Evolutionary conservation across 1,284 basidiomycete genomes (phyloP), one percentile per base, ranked within the genome.

Genomic region (Mycena sp.): DNA sequence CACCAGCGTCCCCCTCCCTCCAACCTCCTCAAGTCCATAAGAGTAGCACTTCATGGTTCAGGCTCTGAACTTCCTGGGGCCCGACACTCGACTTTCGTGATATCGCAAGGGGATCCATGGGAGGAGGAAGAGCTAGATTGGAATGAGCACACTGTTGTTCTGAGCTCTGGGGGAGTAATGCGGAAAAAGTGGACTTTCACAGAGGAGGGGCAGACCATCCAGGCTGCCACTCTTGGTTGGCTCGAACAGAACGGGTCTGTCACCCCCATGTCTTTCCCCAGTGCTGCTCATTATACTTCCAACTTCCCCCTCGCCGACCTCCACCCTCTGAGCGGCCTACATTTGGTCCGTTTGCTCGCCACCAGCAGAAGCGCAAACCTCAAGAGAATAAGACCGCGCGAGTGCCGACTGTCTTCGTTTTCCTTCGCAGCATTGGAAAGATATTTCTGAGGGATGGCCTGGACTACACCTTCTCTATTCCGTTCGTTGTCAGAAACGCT

Each of bases 381-480:
- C 69, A 29, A 16, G 71, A 58, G 74, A 76, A 68, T 67, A 69
- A n/a, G 65, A 69, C 11, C 72, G 21, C 73, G 32, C 75, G 78
- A 73, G 87, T 81, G 74, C 82, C 71, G 62, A 90, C 86, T 2
- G 82, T 94, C 1, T 94, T 93, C 72, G 82, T 97, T 41, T 93
- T 96, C 71, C 79, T 96, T 21, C 84, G 91, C 40, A 89, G 86
- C 69, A 84, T 90, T 29, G 91, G 88, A 43, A 89, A 88, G 71
- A 86, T 96, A 45, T 93, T 89, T 72, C 82, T 91, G 55, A 80
- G 85, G 56, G 89, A 90, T 56, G 95, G 95, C 2, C 76, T 87
- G 37, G 89, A 93, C 70, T 89, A 90, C 71, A 90, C 88, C 0
- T 88, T 95, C 68, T 85, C 90, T n/a, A 77, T 96, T 0, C 95